Base-by-base conservation (phyloP, 2,329 filamentous ascomycete genomes). In the Exserohilum turcica region DNA sequence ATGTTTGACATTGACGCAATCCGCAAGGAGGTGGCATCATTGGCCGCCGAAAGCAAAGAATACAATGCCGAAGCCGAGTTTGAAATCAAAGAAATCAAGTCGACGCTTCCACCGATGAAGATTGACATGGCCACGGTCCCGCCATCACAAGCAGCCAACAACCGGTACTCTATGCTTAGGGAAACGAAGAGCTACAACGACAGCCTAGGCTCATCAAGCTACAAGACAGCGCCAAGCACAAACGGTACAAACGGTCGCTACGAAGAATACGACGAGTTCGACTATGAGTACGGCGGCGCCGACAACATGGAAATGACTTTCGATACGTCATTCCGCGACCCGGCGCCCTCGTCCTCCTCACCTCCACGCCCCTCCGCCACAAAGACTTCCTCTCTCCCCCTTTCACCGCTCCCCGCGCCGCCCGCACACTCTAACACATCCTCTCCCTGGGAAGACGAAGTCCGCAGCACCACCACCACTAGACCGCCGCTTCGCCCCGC, bases 1-100 rank as follows among this genome's bases (percentile, higher is more conserved):
- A 81, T 99, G 39, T 99, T 99, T 67, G 94, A 99, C 67, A 86
- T 99, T 40, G 94, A 99, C 66, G 94, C 94, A 10, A 97, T 99
- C 60, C 84, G 91, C 43, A 71, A 65, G 24, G 79, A 82, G 61
- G 77, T 79, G 12, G 87, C 91, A 8, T 90, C 95, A 66, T 79
- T 99, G 29, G 90, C 90, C 24, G 85, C 84, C 43, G 89, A 93
- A 57, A 80, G 82, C 37, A 64, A 66, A 54, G 63, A 63, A 6
- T 66, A 66, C 37, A 64, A 66, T 36, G 64, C 61, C 43, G 60
- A 63, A 48, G 61, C 56, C 6, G 64, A 65, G 5, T 82, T 84
- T 19, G 82, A 86, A 72, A 86, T 95, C 60, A 88, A 86, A 69
- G 90, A 97, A 76, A 84, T 97, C 54, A 84, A 94, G 74, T 92